phyloP scores from a whole-genome alignment of 2,329 filamentous ascomycete species.

The Calonectria montana region DNA sequence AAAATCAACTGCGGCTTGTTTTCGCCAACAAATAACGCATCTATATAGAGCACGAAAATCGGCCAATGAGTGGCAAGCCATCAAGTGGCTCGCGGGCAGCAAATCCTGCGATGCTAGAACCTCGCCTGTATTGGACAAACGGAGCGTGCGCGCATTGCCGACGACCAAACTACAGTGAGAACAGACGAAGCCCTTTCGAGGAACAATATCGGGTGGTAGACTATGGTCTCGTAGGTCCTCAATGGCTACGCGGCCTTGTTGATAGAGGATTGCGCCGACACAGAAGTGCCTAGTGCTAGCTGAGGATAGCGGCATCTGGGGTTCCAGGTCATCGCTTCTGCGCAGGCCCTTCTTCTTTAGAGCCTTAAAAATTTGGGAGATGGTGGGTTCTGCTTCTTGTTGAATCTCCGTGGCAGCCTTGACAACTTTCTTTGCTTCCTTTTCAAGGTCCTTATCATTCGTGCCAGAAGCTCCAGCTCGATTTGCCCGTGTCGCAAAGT shows the following conservation, averaged over 20 bases:
- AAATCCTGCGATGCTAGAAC: background rate
- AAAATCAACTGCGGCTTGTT: background rate
- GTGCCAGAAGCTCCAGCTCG: background rate
- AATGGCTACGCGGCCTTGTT: background rate
- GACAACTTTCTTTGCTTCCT: background rate
- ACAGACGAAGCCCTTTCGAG: background rate
- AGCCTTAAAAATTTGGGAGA: background rate
- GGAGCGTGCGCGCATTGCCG: background rate
- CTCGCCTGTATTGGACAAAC: background rate
- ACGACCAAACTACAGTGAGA: background rate
- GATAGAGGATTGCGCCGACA: background rate
- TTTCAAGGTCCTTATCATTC: background rate
- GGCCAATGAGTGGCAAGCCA: background rate
- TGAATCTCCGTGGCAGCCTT: background rate
- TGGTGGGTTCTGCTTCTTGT: background rate
- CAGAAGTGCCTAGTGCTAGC: background rate
- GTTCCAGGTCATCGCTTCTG: background rate
- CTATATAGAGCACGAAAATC: background rate
- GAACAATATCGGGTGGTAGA: background rate
- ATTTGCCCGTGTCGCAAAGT: background rate
- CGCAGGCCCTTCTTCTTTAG: background rate
- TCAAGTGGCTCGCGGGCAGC: background rate
- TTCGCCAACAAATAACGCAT: background rate
- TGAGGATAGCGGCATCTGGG: background rate
- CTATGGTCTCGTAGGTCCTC: background rate